phyloP scores from a whole-genome alignment of 2,329 filamentous ascomycete species.

The Diplocarpon mali region DNA sequence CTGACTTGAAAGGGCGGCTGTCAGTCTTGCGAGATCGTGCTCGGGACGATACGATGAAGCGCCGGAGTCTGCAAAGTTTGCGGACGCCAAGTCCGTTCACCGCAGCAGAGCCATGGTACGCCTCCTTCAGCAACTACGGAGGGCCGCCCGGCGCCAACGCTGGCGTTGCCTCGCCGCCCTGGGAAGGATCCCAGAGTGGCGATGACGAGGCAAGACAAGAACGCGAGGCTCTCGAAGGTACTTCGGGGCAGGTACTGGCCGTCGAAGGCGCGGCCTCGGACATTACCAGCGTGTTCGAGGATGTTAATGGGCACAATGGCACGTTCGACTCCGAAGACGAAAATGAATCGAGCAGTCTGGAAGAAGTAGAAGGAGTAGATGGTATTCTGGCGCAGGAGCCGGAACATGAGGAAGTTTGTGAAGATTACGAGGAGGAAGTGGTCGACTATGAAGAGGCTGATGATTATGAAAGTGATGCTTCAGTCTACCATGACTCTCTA shows the following conservation, averaged over 20 bases:
- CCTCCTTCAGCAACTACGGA: slow-evolving; percentile 17
- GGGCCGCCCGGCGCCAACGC: slow-evolving; percentile 22
- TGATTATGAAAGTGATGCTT: slow-evolving; percentile 46
- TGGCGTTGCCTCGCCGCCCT: slow-evolving; percentile 17
- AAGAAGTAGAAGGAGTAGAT: slow-evolving; percentile 5
- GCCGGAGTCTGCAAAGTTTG: slow-evolving; percentile 50
- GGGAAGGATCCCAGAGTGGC: slow-evolving; percentile 13
- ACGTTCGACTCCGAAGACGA: background rate
- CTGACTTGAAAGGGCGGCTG: slow-evolving; percentile 55
- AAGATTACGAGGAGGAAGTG: slow-evolving; percentile 28
- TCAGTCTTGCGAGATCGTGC: slow-evolving; percentile 53
- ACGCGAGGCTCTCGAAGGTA: background rate
- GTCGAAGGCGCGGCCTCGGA: slow-evolving; percentile 20
- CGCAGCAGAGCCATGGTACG: slow-evolving; percentile 28
- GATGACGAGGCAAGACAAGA: slow-evolving; percentile 3
- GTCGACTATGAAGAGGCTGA: slow-evolving; percentile 28
- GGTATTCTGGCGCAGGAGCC: slow-evolving; percentile 8
- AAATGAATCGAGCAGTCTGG: background rate
- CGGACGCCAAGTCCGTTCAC: slow-evolving; percentile 41
- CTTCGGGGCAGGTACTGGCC: background rate
- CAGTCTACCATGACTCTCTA: slow-evolving; percentile 50
- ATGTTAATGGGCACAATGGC: slow-evolving; percentile 16
- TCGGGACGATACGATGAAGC: slow-evolving; percentile 50
- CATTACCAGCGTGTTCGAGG: slow-evolving; percentile 23
- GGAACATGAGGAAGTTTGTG: slow-evolving; percentile 11